Evolutionary conservation across 2,329 filamentous ascomycete genomes (phyloP), one percentile per base, ranked within the genome.

Genomic region (Ophiostoma ulmi): DNA sequence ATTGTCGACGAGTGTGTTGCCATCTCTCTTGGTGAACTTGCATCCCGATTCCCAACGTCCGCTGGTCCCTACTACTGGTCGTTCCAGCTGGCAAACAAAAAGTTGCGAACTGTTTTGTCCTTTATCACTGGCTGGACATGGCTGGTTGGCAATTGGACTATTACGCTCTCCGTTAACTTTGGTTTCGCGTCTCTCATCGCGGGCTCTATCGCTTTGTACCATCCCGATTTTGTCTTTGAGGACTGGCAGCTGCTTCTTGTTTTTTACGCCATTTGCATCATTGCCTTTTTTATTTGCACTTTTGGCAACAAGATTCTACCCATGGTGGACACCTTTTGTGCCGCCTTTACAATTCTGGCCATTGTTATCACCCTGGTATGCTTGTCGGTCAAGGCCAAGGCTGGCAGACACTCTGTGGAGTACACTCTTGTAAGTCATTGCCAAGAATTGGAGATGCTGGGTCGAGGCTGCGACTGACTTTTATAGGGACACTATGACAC

Each of bases 101-200:
- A 78, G 20, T 90, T 86, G 80, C 87, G 90, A 69, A 86, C 84
- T 61, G 80, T 90, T 20, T 83, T 89, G 20, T 88, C 88, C 41
- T 93, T 89, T 87, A 86, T 91, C 72, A 90, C 88, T 74, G 90
- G 90, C 72, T 93, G 90, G 90, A 82, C 90, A 31, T 93, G 91
- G 77, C 86, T 92, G 22, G 88, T 92, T 69, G 91, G 91, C 72
- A 93, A 93, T 80, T 90, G 93, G 78, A 92, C 90, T 74, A 94
- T 94, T 75, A 93, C 91, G 0, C 83, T 93, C n/a, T 86, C 90
- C n/a, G 90, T 93, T 77, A 91, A 92, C 81, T 93, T 93, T 75
- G 91, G 90, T 7, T 92, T 91, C 3, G 90, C 88, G 0, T 86
- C 93, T 74, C 85, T 87, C 78, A 79, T 86, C 71, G 82, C 86